These are phyloP conservation scores for Bryum argenteum DNA, from an alignment of 225 moss, liverwort and hornwort genomes.

Conservation along the genomic window DNA sequence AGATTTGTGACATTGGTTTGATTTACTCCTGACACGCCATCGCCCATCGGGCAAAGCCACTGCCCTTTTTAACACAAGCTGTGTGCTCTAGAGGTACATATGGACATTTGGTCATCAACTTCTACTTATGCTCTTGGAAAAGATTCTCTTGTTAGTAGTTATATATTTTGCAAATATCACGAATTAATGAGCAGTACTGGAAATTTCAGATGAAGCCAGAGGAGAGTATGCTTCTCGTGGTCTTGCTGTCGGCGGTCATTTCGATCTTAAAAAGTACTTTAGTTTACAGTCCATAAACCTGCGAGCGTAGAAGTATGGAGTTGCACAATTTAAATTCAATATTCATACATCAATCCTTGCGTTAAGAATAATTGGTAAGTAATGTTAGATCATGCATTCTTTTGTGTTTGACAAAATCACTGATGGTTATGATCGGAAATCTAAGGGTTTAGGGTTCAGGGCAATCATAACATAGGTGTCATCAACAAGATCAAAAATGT, in stretches of 20 bases:
- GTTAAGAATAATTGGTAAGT: too few species aligned
- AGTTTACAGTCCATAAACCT: too few species aligned
- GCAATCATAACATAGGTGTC: too few species aligned
- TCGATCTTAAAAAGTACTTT: too few species aligned
- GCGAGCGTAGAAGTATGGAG: too few species aligned
- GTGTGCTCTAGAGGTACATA: slow-evolving; percentile 72
- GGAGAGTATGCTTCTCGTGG: slow-evolving; percentile 71
- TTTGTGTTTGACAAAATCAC: too few species aligned
- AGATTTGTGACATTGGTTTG: slow-evolving; percentile 67
- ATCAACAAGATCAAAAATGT: too few species aligned
- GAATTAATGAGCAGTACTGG: slow-evolving; percentile 25
- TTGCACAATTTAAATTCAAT: too few species aligned
- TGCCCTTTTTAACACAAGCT: slow-evolving; percentile 69
- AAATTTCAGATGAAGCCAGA: slow-evolving; percentile 69
- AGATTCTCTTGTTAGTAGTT: slow-evolving; percentile 1
- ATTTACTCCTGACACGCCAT: slow-evolving; percentile 48
- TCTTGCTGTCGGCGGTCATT: slow-evolving; percentile 66
- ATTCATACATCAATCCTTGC: too few species aligned
- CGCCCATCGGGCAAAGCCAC: slow-evolving; percentile 70
- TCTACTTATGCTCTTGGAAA: slow-evolving; percentile 10
- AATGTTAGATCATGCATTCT: too few species aligned
- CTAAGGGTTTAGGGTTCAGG: too few species aligned
- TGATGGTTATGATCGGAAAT: too few species aligned
- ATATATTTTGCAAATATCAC: slow-evolving; percentile 17
- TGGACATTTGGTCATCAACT: slow-evolving; percentile 3